phyloP scores from a whole-genome alignment of 495 filamentous ascomycete species.

The Aspergillus panamensis region DNA sequence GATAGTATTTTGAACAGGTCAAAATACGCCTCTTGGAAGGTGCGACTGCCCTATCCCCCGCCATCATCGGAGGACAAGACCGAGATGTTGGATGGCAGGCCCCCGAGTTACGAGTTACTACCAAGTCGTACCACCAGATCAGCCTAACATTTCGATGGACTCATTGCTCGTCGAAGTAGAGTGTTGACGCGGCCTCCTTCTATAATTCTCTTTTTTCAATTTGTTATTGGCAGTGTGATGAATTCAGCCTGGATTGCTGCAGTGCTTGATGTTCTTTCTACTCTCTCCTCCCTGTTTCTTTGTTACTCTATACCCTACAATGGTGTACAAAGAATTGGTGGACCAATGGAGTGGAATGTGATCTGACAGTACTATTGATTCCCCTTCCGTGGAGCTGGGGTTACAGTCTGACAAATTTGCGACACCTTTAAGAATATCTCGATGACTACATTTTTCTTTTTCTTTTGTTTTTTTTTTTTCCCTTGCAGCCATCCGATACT shows the following conservation, averaged over 20 bases:
- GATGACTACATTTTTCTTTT: not conserved
- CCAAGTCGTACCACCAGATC: not conserved
- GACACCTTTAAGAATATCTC: not conserved
- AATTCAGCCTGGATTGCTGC: not conserved
- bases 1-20: too few species aligned
- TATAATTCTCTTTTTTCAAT: too few species aligned
- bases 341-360: conserved; percentile 9
- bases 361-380: conserved; percentile 16
- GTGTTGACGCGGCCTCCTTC: not conserved
- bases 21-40: too few species aligned
- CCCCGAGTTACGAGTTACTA: not conserved
- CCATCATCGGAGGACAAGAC: too few species aligned
- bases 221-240: not conserved
- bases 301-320: not conserved
- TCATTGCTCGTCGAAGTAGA: not conserved
- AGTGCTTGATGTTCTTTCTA: not conserved
- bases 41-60: too few species aligned
- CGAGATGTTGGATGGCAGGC: not conserved
- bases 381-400: not conserved
- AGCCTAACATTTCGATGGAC: not conserved
- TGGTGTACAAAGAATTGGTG: not conserved
- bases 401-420: conserved; percentile 12
- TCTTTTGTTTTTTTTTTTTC: not conserved
- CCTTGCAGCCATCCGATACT: not conserved
- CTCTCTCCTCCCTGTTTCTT: not conserved